Evolutionary conservation across 2,329 filamentous ascomycete genomes (phyloP).

Genomic region (Fusarium hainanense): DNA sequence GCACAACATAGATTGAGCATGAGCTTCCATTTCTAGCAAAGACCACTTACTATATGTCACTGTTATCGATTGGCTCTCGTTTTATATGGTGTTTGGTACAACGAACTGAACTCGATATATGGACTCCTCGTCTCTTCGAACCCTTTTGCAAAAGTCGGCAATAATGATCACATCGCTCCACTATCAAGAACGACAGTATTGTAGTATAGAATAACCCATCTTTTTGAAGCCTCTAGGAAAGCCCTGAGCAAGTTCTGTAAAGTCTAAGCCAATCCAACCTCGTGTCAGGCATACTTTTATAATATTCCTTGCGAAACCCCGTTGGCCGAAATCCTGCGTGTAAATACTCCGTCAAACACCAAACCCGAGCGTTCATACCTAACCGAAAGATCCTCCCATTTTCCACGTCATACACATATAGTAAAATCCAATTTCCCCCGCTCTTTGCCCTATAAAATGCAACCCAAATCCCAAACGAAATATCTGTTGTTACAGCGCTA

Average conservation of each 20-base stretch:
- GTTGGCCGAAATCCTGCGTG: background rate
- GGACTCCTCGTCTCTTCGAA: background rate
- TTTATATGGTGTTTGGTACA: background rate
- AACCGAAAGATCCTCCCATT: slow-evolving; percentile 14
- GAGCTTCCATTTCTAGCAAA: slow-evolving; percentile 4
- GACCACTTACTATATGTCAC: background rate
- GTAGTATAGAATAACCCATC: background rate
- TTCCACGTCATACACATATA: slow-evolving; percentile 22
- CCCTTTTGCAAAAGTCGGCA: background rate
- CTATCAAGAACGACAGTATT: background rate
- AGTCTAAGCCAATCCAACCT: background rate
- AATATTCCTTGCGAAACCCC: background rate
- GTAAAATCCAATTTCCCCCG: slow-evolving; percentile 13
- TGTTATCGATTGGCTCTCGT: background rate
- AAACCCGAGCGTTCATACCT: slow-evolving; percentile 11
- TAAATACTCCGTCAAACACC: slow-evolving; percentile 20
- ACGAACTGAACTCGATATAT: background rate
- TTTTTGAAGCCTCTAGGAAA: background rate
- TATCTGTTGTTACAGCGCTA: slow-evolving; percentile 5
- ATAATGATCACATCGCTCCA: background rate
- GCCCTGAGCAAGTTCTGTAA: background rate
- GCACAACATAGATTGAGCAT: slow-evolving; percentile 15
- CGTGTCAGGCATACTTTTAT: background rate
- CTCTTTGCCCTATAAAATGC: slow-evolving; percentile 12
- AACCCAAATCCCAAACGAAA: background rate